phyloP scores from a whole-genome alignment of 2,329 filamentous ascomycete species.

The Microsporum audouinii region DNA sequence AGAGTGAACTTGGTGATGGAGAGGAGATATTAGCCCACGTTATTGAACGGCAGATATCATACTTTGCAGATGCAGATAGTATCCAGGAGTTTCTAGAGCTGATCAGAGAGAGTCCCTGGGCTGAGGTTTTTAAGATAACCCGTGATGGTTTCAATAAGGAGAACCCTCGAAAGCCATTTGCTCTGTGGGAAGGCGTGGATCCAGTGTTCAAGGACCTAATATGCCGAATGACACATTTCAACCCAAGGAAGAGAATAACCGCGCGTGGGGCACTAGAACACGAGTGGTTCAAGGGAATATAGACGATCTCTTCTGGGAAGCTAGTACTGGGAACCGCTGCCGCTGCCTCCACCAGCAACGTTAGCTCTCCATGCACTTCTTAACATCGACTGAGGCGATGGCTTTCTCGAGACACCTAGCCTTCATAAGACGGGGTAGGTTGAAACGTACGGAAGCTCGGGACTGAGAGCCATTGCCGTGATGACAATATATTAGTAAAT shows the following conservation, averaged over 20 bases:
- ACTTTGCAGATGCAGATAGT: conserved; percentile 36
- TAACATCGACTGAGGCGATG: not conserved
- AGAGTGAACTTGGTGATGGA: conserved; percentile 23
- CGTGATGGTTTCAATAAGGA: conserved; percentile 29
- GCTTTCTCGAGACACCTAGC: too few species aligned
- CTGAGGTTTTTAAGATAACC: conserved; percentile 30
- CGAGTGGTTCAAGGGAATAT: conserved; percentile 19
- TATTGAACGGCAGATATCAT: conserved; percentile 37
- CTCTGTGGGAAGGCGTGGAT: conserved; percentile 29
- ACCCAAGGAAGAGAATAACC: conserved; percentile 22
- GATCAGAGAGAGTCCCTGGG: conserved; percentile 27
- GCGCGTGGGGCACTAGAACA: conserved; percentile 23
- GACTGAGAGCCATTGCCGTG: too few species aligned
- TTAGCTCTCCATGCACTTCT: not conserved
- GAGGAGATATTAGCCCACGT: conserved; percentile 29
- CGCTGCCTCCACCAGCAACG: not conserved
- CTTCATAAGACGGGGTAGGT: too few species aligned
- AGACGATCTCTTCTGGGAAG: not conserved
- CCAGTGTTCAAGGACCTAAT: conserved; percentile 23
- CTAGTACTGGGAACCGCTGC: not conserved
- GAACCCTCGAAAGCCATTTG: conserved; percentile 36
- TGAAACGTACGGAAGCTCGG: too few species aligned
- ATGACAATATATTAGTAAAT: too few species aligned
- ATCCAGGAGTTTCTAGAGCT: conserved; percentile 26
- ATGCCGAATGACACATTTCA: conserved; percentile 22